Percentiles rank a stretch among this genome's conserved stretches.
Evolutionary conservation across 148 eudicot genomes (phyloP).

Genomic region (Polygonum aviculare): DNA sequence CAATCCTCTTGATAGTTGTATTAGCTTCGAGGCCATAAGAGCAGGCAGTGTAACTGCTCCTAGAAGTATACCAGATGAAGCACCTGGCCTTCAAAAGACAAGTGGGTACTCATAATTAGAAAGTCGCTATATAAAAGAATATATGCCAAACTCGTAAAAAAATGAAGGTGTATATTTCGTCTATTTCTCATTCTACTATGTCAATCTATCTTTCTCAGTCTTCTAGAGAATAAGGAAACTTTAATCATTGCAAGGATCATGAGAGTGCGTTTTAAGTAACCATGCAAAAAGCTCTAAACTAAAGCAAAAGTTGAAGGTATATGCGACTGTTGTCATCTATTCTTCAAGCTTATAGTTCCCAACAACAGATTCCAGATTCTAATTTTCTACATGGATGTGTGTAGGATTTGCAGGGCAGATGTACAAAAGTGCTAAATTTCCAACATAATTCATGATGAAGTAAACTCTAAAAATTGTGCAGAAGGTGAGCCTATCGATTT

Average conservation of each 20-base stretch:
- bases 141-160: not conserved
- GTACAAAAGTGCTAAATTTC: not conserved
- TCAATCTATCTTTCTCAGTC: no score
- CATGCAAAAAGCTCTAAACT: not conserved
- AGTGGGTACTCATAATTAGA: not conserved
- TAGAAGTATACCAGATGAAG: conserved; percentile 69
- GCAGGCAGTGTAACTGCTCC: conserved; percentile 80
- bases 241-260: not conserved
- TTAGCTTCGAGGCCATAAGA: conserved; percentile 59
- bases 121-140: not conserved
- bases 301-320: not conserved
- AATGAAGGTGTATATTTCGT: no score
- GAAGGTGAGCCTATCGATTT: no score
- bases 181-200: no score
- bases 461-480: not conserved
- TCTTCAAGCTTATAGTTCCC: not conserved
- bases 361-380: not conserved
- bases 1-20: conserved; percentile 54
- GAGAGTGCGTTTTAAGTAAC: not conserved
- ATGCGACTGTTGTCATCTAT: not conserved
- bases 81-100: conserved; percentile 48
- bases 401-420: not conserved
- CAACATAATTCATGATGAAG: not conserved
- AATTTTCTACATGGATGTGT: not conserved
- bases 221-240: not conserved